Evolutionary conservation across 176 grass and related monocot species (phyloP), one percentile per base, ranked within the genome.

Genomic region (Calamus simplicifolius): DNA sequence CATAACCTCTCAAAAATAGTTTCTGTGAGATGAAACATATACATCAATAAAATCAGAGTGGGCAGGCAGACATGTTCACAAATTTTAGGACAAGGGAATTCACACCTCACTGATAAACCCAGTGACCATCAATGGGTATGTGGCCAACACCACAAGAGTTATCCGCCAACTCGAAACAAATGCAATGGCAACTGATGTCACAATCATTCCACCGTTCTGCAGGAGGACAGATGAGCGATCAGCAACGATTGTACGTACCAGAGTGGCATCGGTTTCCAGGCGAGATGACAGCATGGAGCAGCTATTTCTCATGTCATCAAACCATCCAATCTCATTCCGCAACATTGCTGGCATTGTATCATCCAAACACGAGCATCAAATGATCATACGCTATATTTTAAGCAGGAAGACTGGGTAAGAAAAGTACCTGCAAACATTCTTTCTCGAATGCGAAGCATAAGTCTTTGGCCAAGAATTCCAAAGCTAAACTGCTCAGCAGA

Each of bases 1-100:
- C 93, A n/a, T 80, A 97, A 0, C 93, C 93, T 74, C 81, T 85
- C 93, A 97, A 85, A 87, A 97, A 97, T 68, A 91, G 71, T 87
- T 88, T 91, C 93, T 97, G 84, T 62, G 27, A 38, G 18, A 43
- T 43, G 10, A 1, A 28, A 2, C 3, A 31, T 16, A 23, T 43
- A 43, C 13, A 43, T 43, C 35, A 43, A 12, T 43, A 43, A 43
- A 43, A 43, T 43, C 1, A 12, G 35, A 38, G 35, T 43, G 35
- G 35, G 10, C 12, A 10, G 35, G 8, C 35, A 13, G 12, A 43
- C 12, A 43, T 43, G 35, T 43, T 43, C 35, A 43, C 35, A 43
- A 43, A 43, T 43, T 10, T 2, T 43, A 43, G 1, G 2, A 43
- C 35, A 51, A 31, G 17, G 25, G 67, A 5, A 23, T 12, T 43